Base-by-base conservation (phyloP, 306 rosid genomes). In the Dryas alaskensis region DNA sequence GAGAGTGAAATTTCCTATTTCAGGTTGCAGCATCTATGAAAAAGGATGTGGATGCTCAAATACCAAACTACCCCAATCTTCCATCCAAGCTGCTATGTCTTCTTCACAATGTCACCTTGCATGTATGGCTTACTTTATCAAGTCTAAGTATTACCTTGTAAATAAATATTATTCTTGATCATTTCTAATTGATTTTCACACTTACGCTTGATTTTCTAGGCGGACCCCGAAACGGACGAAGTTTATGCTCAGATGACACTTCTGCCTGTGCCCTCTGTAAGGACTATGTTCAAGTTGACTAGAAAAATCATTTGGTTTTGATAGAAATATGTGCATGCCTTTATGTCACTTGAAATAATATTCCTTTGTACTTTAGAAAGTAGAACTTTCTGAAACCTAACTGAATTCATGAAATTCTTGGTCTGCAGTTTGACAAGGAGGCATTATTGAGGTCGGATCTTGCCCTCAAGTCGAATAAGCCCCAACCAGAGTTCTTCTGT, bases 191-290 rank as follows among this genome's bases (percentile, higher is more conserved):
- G 42, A 10, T 6, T 50, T 60, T 55, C 51, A 12, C 10, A 8
- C 10, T 66, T 22, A 4, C 76, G 60, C 40, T 62, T 71, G 51
- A 55, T 72, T 42, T 31, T 42, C 47, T 81, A 93, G 98, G 98
- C 99, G 27, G 97, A 94, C 80, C 95, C 97, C 0, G 96, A 94
- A 79, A 94, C 97, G 0, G 97, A 94, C 58, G 92, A 92, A 86
- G 96, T 94, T 1, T 94, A 94, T 81, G 97, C 97, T 22, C 97
- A 90, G 90, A 87, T 94, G 93, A 94, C 96, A 22, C 92, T 94
- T 47, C 97, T 80, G 64, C 99, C 99, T 0, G 88, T 92, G 68
- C 82, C 90, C 57, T 83, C 92, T 17, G 99, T 92, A 89, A 87
- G 89, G 55, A 61, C 61, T 58, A 25, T 47, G 42, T 60, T 74